phyloP scores from a whole-genome alignment of 306 rosid species.

The Rosa persica region DNA sequence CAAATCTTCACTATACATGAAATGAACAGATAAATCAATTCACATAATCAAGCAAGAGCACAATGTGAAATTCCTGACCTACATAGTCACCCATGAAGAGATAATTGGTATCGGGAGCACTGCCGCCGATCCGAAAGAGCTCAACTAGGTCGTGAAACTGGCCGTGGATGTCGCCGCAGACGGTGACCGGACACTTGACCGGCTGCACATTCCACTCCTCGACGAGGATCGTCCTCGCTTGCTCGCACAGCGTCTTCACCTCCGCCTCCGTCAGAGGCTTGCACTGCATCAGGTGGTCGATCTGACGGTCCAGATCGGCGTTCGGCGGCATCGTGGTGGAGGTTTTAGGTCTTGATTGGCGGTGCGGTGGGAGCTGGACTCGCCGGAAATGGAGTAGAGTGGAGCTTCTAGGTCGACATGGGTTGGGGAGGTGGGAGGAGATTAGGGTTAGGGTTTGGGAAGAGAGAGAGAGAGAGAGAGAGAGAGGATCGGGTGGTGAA shows the following conservation, averaged over 20 bases:
- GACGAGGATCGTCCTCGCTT: conserved; percentile 42
- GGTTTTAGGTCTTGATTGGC: conserved; percentile 18
- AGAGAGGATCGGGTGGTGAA: conserved; percentile 17
- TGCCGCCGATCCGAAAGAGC: conserved; percentile 47
- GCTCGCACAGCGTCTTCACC: conserved; percentile 44
- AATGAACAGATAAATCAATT: background rate
- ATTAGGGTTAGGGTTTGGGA: conserved; percentile 32
- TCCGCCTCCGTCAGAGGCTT: conserved; percentile 39
- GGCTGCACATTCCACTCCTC: conserved; percentile 49
- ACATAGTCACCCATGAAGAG: conserved; percentile 49
- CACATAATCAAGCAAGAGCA: background rate
- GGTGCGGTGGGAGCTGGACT: conserved; percentile 14
- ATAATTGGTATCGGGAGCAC: conserved; percentile 41
- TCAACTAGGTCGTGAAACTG: conserved; percentile 44
- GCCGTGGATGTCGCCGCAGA: conserved; percentile 44
- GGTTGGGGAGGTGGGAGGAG: conserved; percentile 2
- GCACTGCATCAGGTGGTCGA: conserved; percentile 45
- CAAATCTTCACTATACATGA: background rate
- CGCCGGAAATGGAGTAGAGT: background rate
- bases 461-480: background rate
- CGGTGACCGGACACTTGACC: conserved; percentile 45
- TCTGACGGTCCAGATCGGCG: conserved; percentile 45
- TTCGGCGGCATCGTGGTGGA: conserved; percentile 31
- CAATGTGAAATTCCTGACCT: conserved; percentile 17
- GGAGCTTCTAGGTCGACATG: conserved; percentile 23